Conservation (phyloP, 75 land plant genomes). For the Selaginella tamariscina region DNA sequence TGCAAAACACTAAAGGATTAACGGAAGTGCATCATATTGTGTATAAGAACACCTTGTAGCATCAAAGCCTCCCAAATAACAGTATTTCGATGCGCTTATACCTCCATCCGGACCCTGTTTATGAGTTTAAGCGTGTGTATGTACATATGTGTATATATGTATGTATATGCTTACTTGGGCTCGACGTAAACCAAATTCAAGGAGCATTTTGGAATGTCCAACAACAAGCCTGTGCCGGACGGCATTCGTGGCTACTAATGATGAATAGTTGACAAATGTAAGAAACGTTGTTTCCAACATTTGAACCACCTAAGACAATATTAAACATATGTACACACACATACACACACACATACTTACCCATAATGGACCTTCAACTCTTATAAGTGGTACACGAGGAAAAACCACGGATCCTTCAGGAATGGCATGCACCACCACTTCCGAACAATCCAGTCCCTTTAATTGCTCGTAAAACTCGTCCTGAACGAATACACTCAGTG, state of each 20-base stretch:
- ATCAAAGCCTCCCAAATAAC: conserved; percentile 12
- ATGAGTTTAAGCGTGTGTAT: too few relatives aligned
- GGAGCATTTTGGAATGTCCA: conserved; percentile 2
- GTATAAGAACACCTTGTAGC: conserved; percentile 1
- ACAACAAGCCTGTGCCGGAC: neutral
- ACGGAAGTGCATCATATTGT: too few relatives aligned
- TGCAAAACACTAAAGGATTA: neutral
- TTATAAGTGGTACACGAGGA: conserved; percentile 20
- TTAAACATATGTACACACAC: too few relatives aligned
- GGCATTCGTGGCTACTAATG: conserved; percentile 9
- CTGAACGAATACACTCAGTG: too few relatives aligned
- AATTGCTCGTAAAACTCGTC: conserved; percentile 6
- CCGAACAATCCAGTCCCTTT: conserved; percentile 6
- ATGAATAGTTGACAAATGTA: conserved; percentile 5
- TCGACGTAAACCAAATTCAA: conserved; percentile 10
- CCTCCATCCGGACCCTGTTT: conserved; percentile 11
- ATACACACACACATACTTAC: conserved; percentile 5
- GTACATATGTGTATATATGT: too few relatives aligned
- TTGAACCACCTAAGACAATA: conserved; percentile 4
- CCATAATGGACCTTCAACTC: conserved; percentile 17
- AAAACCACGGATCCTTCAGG: conserved; percentile 19
- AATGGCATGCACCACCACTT: conserved; percentile 8
- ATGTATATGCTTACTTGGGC: conserved; percentile 5
- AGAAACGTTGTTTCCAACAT: conserved; percentile 3
- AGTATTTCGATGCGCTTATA: conserved; percentile 8